phyloP scores from a whole-genome alignment of 169 alveolate genomes.

The Eimeria maxima region DNA sequence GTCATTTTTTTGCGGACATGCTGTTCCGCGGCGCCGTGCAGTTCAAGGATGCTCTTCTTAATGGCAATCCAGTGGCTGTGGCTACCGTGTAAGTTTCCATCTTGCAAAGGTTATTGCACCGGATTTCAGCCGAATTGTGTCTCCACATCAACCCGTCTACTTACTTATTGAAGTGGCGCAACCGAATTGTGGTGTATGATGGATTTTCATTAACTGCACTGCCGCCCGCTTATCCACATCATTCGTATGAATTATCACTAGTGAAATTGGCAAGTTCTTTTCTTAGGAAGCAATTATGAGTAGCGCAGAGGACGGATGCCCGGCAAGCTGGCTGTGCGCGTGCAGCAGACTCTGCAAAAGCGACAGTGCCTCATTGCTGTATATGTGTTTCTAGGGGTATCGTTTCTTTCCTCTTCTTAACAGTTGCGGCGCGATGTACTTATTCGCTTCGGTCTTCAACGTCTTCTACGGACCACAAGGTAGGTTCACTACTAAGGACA shows the following conservation, averaged over 20 bases:
- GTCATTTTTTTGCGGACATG: conserved; percentile 28
- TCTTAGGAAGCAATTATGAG: neutral
- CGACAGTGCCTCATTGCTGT: neutral
- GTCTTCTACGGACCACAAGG: conserved; percentile 47
- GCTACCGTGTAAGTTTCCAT: conserved; percentile 69
- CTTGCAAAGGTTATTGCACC: neutral
- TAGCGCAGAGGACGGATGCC: neutral
- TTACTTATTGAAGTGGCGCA: neutral
- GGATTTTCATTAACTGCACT: neutral
- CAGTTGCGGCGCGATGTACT: conserved; percentile 66
- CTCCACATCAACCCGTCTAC: neutral
- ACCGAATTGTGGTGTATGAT: neutral
- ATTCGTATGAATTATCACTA: neutral
- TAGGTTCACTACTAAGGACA: neutral
- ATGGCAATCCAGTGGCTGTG: conserved; percentile 76
- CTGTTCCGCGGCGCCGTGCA: conserved; percentile 49
- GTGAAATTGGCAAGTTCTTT: neutral
- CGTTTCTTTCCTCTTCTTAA: conserved; percentile 34
- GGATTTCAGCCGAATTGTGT: neutral
- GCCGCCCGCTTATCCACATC: neutral
- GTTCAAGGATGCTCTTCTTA: conserved; percentile 60
- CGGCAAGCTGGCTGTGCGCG: neutral
- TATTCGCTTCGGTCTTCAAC: conserved; percentile 53
- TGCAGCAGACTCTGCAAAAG: neutral
- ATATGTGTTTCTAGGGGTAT: conserved; percentile 36